Conservation (phyloP, 495 filamentous ascomycete genomes). For the Aspergillus haitiensis region DNA sequence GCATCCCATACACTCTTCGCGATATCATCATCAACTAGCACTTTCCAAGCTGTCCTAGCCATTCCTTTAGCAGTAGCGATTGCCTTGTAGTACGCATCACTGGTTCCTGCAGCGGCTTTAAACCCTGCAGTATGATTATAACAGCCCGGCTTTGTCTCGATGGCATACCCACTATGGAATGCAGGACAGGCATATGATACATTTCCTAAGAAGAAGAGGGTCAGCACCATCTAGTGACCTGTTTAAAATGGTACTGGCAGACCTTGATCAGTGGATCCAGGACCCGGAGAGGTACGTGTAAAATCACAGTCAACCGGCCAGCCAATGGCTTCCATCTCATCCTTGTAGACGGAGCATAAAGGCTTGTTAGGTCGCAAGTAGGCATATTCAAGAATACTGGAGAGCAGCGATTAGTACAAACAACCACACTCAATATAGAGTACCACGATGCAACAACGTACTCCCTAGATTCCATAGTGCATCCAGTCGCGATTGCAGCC, state of each 20-base stretch:
- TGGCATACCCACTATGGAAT: not conserved
- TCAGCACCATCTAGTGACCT: not conserved
- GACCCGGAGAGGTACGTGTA: not conserved
- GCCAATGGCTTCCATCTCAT: not conserved
- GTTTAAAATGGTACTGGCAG: not conserved
- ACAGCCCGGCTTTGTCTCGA: not conserved
- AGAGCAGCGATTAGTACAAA: not conserved
- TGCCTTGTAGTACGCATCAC: conserved; percentile 3
- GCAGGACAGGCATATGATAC: conserved; percentile 6
- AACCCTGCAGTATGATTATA: not conserved
- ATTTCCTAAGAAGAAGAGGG: not conserved
- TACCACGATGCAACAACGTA: not conserved
- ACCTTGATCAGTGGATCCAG: conserved; percentile 4
- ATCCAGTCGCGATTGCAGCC: not conserved
- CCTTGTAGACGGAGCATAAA: not conserved
- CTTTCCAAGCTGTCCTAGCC: conserved; percentile 14
- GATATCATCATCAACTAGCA: conserved; percentile 1
- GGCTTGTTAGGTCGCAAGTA: not conserved
- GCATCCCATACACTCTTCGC: not conserved
- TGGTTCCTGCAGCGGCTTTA: not conserved
- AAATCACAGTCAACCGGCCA: not conserved
- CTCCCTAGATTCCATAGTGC: not conserved
- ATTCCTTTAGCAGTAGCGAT: conserved; percentile 7
- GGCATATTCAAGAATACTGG: not conserved
- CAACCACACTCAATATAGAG: not conserved